phyloP scores from a whole-genome alignment of 306 rosid species.

The Vachellia collinsii region DNA sequence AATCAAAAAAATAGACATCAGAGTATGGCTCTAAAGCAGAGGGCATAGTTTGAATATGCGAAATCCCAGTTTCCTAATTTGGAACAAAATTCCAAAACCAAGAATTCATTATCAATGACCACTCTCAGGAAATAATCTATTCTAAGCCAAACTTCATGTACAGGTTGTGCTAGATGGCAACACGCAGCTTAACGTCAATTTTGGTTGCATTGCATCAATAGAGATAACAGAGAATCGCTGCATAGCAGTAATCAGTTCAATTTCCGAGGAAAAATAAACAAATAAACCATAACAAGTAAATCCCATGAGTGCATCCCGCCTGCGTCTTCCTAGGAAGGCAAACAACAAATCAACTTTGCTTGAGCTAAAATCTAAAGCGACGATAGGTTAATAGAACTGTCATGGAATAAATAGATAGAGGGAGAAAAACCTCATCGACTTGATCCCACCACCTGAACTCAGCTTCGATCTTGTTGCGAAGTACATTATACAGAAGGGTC shows the following conservation, averaged over 20 bases:
- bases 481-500: conserved; percentile 92
- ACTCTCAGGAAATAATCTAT: conserved; percentile 6
- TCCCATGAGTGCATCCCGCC: not conserved
- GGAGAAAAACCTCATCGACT: conserved; percentile 81
- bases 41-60: not conserved
- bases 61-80: not conserved
- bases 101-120: conserved; percentile 12
- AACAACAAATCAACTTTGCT: not conserved
- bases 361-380: not conserved
- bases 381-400: not conserved
- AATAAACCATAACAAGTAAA: not conserved
- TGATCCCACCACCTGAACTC: conserved; percentile 99
- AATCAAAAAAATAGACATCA: not conserved
- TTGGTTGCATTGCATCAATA: not conserved
- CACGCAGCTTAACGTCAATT: not conserved
- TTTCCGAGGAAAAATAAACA: not conserved
- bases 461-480: conserved; percentile 89
- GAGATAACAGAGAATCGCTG: not conserved
- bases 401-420: not conserved
- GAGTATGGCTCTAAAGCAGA: not conserved
- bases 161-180: not conserved
- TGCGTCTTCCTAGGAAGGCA: not conserved
- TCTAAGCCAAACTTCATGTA: conserved; percentile 10
- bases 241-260: not conserved
- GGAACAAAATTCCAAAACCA: not conserved